Evolutionary conservation across 176 grass and related monocot genomes (phyloP).

Genomic region (Zea mays): DNA sequence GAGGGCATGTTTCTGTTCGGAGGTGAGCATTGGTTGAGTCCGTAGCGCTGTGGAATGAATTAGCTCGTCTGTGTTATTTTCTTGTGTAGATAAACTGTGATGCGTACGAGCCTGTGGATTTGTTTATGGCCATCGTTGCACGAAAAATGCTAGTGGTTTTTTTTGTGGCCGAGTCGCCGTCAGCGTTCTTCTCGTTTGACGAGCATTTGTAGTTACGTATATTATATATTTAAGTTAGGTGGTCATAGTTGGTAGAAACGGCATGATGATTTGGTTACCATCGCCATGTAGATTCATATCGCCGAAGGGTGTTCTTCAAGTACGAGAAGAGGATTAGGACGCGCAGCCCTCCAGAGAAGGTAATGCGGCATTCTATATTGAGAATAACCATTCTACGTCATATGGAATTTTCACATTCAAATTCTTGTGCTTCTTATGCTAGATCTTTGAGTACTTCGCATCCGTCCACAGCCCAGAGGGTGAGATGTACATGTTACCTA

Average conservation of each 20-base stretch:
- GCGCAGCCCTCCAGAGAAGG: constrained; percentile 83
- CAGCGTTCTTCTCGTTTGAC: not conserved
- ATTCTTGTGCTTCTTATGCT: constrained; percentile 12
- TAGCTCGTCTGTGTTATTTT: not conserved
- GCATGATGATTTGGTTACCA: not conserved
- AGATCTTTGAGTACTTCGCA: constrained; percentile 97
- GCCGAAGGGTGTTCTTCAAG: constrained; percentile 89
- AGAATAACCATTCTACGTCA: not conserved
- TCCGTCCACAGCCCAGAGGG: constrained; percentile 62
- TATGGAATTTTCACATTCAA: not conserved
- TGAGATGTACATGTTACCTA: constrained; percentile 78
- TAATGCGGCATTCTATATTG: constrained; percentile 1
- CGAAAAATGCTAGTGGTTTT: not conserved
- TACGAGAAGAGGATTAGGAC: constrained; percentile 89
- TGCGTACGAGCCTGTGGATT: not conserved
- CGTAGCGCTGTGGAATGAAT: not conserved
- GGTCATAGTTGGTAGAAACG: constrained; percentile 3
- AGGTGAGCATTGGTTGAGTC: constrained; percentile 39
- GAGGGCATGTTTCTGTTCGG: constrained; percentile 60
- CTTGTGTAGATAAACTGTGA: not conserved
- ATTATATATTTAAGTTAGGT: not conserved
- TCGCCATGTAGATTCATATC: constrained; percentile 56
- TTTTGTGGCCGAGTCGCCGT: not conserved
- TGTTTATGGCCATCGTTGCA: not conserved
- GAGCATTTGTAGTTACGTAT: not conserved